Conservation (phyloP, 2,329 filamentous ascomycete species). For the Penicillium polonicum region DNA sequence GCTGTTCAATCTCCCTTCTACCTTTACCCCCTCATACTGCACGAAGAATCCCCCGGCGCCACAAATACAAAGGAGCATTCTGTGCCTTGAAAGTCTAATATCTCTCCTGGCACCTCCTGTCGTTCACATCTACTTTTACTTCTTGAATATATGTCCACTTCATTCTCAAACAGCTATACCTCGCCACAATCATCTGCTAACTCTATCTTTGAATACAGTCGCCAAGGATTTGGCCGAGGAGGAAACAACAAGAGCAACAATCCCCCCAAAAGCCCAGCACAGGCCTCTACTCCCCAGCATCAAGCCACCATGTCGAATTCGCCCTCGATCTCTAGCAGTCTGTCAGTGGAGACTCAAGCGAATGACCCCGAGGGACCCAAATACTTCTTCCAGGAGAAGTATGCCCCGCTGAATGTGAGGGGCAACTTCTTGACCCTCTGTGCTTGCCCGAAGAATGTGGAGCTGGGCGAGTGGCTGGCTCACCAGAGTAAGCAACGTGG, state of each 20-base stretch:
- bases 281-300: slow-evolving; percentile 29
- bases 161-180: slow-evolving; percentile 5
- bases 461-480: slow-evolving; percentile 92
- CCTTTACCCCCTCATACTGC: slow-evolving; percentile 24
- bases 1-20: slow-evolving; percentile 6
- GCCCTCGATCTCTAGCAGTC: slow-evolving; percentile 40
- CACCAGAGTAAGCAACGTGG: slow-evolving; percentile 71
- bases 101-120: not conserved
- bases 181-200: slow-evolving; percentile 25
- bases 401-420: slow-evolving; percentile 83
- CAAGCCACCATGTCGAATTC: slow-evolving; percentile 38
- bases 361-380: slow-evolving; percentile 48
- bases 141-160: slow-evolving; percentile 8
- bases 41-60: slow-evolving; percentile 18
- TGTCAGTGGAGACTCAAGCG: slow-evolving; percentile 38
- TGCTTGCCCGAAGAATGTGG: slow-evolving; percentile 87
- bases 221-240: slow-evolving; percentile 51
- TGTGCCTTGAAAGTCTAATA: slow-evolving; percentile 15
- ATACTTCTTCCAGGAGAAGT: slow-evolving; percentile 54
- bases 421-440: slow-evolving; percentile 97
- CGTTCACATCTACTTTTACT: slow-evolving; percentile 3
- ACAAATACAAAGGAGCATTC: slow-evolving; percentile 23
- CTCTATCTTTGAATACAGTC: slow-evolving; percentile 34
- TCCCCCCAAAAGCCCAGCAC: slow-evolving; percentile 39
- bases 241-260: slow-evolving; percentile 48